phyloP scores from a whole-genome alignment of 768 basidiomycete species.

The Sarcomyxa edulis region DNA sequence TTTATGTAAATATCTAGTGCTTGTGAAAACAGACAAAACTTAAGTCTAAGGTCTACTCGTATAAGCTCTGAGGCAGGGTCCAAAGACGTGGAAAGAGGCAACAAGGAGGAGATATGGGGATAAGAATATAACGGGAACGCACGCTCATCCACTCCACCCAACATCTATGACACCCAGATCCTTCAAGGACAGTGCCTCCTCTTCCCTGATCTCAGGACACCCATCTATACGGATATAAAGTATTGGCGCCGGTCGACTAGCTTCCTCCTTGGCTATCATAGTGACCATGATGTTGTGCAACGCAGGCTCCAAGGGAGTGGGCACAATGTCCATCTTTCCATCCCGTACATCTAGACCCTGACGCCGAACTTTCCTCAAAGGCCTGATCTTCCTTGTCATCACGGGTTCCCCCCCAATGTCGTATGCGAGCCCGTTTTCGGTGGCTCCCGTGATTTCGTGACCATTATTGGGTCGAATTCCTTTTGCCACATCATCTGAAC shows the following conservation, averaged over 20 bases:
- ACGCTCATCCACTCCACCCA: too few species aligned
- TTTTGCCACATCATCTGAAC: too few species aligned
- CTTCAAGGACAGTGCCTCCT: slow-evolving; percentile 31
- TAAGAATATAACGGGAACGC: too few species aligned
- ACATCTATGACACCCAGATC: slow-evolving; percentile 32
- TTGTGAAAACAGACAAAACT: too few species aligned
- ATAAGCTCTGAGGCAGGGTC: too few species aligned
- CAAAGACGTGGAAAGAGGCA: too few species aligned
- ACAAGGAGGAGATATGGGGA: too few species aligned
- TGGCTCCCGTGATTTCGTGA: too few species aligned
- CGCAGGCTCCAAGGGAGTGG: slow-evolving; percentile 7
- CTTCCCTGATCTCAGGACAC: slow-evolving; percentile 31
- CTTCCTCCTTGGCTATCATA: slow-evolving; percentile 31
- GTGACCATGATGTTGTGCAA: slow-evolving; percentile 23
- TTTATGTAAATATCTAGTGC: too few species aligned
- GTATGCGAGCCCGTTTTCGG: slow-evolving; percentile 3
- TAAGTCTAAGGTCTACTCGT: too few species aligned
- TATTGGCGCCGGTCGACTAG: slow-evolving; percentile 28
- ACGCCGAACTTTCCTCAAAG: slow-evolving; percentile 27
- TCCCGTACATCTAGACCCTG: slow-evolving; percentile 10
- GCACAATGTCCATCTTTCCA: slow-evolving; percentile 3
- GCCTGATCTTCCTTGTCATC: slow-evolving; percentile 31
- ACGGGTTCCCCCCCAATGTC: slow-evolving; percentile 5
- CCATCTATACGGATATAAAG: slow-evolving; percentile 37
- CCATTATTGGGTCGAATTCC: too few species aligned